Percentiles rank a stretch among this genome's conserved stretches.
These are phyloP conservation scores for Aschersonia sp. DNA, from an alignment of 2,329 filamentous ascomycete genomes.

Conservation along the genomic window DNA sequence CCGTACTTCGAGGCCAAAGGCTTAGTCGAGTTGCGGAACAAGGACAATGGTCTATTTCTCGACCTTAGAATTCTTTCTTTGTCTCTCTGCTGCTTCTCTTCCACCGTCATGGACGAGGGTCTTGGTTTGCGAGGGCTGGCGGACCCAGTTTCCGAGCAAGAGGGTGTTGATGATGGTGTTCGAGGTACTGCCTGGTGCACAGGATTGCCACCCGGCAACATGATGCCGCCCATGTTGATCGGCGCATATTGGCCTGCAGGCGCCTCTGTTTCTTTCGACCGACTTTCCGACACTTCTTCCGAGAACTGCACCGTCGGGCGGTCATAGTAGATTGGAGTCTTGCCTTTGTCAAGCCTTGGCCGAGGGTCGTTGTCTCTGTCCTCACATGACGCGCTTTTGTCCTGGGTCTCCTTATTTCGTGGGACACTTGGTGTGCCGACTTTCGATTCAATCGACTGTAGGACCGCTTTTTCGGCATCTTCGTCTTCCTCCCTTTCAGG, in stretches of 20 bases:
- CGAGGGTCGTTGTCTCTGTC: background rate
- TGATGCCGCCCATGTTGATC: slow-evolving; percentile 2
- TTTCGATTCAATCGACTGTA: background rate
- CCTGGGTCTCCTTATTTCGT: too few species aligned
- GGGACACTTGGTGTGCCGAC: too few species aligned
- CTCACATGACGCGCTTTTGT: background rate
- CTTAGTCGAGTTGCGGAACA: background rate
- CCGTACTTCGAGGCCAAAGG: background rate
- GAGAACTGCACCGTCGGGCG: background rate
- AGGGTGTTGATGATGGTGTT: background rate
- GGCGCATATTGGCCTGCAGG: background rate
- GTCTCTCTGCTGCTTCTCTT: background rate
- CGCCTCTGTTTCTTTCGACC: background rate
- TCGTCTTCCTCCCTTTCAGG: background rate
- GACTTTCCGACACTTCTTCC: background rate
- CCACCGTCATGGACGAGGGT: background rate
- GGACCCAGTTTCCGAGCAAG: background rate
- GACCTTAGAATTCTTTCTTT: background rate
- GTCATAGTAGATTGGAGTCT: background rate
- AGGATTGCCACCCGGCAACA: slow-evolving; percentile 3
- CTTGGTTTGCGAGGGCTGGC: background rate
- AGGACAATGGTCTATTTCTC: background rate
- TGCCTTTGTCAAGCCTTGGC: background rate
- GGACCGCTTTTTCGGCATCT: background rate
- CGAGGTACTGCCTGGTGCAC: background rate